Evolutionary conservation across 2,329 filamentous ascomycete species (phyloP).

Genomic region (Fusarium piperis): DNA sequence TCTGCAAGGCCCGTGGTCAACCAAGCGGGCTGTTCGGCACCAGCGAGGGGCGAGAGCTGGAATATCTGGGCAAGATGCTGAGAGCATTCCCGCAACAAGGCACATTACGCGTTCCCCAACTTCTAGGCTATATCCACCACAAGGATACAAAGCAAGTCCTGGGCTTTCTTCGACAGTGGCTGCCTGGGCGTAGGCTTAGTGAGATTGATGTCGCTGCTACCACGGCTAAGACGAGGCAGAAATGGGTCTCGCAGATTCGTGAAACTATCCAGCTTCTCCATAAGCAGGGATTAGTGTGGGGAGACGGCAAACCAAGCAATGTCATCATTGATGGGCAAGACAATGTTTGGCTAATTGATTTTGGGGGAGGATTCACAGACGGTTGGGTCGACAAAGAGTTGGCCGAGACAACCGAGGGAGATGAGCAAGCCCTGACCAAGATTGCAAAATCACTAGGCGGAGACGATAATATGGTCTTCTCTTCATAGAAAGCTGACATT

Average conservation of each 20-base stretch:
- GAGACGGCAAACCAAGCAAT: slow-evolving; percentile 47
- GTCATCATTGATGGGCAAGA: slow-evolving; percentile 51
- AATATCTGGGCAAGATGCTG: slow-evolving; percentile 20
- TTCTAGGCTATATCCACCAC: slow-evolving; percentile 26
- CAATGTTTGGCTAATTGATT: slow-evolving; percentile 53
- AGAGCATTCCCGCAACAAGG: background rate
- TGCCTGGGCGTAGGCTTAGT: slow-evolving; percentile 23
- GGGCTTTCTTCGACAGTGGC: slow-evolving; percentile 32
- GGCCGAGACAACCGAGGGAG: slow-evolving; percentile 49
- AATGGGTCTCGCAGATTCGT: slow-evolving; percentile 41
- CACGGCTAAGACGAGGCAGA: slow-evolving; percentile 11
- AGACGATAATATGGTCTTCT: background rate
- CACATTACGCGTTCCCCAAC: slow-evolving; percentile 22
- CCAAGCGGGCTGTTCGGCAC: slow-evolving; percentile 15
- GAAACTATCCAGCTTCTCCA: slow-evolving; percentile 42
- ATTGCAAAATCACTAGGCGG: slow-evolving; percentile 7
- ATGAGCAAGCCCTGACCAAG: slow-evolving; percentile 42
- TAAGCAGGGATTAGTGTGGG: slow-evolving; percentile 43
- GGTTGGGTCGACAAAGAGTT: slow-evolving; percentile 52
- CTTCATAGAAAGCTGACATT: too few species aligned
- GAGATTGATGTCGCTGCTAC: slow-evolving; percentile 8
- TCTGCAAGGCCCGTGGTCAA: slow-evolving; percentile 32
- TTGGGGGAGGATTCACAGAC: slow-evolving; percentile 51
- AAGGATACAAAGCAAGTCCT: slow-evolving; percentile 8
- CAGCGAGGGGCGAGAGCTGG: slow-evolving; percentile 27